Conservation (phyloP, 176 grass and related monocot genomes). For the Lolium perenne region DNA sequence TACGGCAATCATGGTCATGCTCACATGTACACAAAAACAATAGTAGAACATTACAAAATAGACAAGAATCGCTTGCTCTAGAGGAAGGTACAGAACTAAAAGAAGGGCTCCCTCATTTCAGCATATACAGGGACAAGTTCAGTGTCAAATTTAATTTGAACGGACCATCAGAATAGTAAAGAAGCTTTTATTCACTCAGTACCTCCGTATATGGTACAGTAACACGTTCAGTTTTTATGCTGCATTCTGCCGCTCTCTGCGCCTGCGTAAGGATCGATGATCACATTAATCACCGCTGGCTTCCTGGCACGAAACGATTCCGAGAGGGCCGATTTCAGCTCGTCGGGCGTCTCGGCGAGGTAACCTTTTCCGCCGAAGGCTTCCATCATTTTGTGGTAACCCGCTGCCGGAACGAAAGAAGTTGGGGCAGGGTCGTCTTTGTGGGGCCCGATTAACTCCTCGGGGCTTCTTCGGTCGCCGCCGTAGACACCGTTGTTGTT, state of each 20-base stretch:
- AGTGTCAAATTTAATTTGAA: neutral
- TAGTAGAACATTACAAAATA: neutral
- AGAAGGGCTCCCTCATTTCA: neutral
- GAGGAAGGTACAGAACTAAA: neutral
- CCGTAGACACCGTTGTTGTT: constrained; percentile 97
- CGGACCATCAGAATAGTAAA: neutral
- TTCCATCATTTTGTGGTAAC: constrained; percentile 88
- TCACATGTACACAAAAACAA: neutral
- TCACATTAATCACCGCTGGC: constrained; percentile 80
- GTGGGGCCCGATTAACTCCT: constrained; percentile 80
- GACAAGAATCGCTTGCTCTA: neutral
- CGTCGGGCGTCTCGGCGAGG: constrained; percentile 60
- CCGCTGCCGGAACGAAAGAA: constrained; percentile 79
- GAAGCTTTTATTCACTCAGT: constrained; percentile 17
- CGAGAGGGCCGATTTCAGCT: constrained; percentile 72
- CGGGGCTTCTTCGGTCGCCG: constrained; percentile 78
- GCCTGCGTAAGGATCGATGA: constrained; percentile 83
- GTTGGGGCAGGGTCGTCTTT: constrained; percentile 96
- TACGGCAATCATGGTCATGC: neutral
- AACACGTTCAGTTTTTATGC: constrained; percentile 81
- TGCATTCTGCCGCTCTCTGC: constrained; percentile 94
- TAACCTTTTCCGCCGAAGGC: constrained; percentile 93
- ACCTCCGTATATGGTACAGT: neutral
- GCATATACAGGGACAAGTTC: neutral
- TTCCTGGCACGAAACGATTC: constrained; percentile 76